These are phyloP conservation scores for Dryadomyces quercivorus DNA, from an alignment of 2,329 filamentous ascomycete genomes.

Conservation along the genomic window DNA sequence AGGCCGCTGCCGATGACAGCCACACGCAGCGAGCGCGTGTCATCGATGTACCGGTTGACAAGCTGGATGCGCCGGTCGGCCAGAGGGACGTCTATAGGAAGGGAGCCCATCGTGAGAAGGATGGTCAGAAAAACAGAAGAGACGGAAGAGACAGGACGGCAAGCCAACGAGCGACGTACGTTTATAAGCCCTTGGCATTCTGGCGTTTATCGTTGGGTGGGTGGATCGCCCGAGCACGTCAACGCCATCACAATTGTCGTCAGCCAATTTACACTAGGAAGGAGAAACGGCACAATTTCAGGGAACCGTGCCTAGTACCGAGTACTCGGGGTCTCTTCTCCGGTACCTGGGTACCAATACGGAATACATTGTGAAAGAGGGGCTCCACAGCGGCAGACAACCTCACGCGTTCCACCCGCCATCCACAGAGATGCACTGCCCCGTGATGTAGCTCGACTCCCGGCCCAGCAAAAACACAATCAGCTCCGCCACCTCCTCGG, in stretches of 20 bases:
- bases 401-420: slow-evolving; percentile 2
- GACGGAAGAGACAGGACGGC: background rate
- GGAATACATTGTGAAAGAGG: background rate
- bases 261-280: background rate
- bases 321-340: too few relatives aligned
- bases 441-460: slow-evolving; percentile 4
- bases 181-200: background rate
- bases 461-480: slow-evolving; percentile 19
- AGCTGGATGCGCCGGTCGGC: slow-evolving; percentile 9
- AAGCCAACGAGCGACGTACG: background rate
- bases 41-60: slow-evolving; percentile 29
- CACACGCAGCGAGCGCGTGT: slow-evolving; percentile 36
- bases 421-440: slow-evolving; percentile 5
- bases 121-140: background rate
- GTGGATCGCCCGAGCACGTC: background rate
- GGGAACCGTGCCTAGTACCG: too few relatives aligned
- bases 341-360: too few relatives aligned
- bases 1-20: slow-evolving; percentile 54
- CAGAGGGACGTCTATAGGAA: background rate
- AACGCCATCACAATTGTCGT: background rate
- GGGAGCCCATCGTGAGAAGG: background rate
- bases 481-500: slow-evolving; percentile 35
- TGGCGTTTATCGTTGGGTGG: background rate
- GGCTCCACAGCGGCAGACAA: background rate
- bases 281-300: background rate